Evolutionary conservation across 2,329 filamentous ascomycete species (phyloP).

Genomic region (Talaromyces amestolkiae): DNA sequence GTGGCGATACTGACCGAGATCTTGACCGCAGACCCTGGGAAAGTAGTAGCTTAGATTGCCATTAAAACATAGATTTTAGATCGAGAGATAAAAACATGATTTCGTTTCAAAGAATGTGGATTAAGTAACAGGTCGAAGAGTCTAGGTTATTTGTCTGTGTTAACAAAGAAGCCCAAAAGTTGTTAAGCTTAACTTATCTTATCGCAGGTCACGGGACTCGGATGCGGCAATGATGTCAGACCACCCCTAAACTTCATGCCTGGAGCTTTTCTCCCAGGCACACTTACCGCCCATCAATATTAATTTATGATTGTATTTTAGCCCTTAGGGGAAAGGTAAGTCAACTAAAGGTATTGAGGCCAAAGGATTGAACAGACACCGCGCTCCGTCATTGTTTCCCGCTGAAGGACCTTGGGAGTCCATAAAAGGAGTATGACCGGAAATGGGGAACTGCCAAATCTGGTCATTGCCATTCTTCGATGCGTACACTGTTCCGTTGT

Average conservation of each 20-base stretch:
- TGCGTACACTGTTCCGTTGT: slow-evolving; percentile 13
- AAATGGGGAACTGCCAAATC: slow-evolving; percentile 11
- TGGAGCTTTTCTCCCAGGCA: too few relatives aligned
- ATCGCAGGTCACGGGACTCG: slow-evolving; percentile 8
- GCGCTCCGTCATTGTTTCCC: slow-evolving; percentile 3
- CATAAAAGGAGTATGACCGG: not conserved
- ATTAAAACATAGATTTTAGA: not conserved
- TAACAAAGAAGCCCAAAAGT: not conserved
- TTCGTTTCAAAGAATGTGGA: not conserved
- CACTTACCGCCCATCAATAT: not conserved
- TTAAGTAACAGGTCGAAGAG: not conserved
- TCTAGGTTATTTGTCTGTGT: not conserved
- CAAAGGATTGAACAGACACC: slow-evolving; percentile 7
- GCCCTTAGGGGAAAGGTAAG: not conserved
- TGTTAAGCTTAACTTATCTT: slow-evolving; percentile 2
- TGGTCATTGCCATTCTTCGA: slow-evolving; percentile 9
- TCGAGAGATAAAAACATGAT: not conserved
- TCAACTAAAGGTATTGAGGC: not conserved
- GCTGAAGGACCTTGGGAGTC: slow-evolving; percentile 9
- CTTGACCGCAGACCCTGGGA: not conserved
- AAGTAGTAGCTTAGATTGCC: not conserved
- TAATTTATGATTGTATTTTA: not conserved
- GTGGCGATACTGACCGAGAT: not conserved
- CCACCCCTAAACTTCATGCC: too few relatives aligned
- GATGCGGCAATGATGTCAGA: slow-evolving; percentile 1